Evolutionary conservation across 2,329 filamentous ascomycete species (phyloP).

Genomic region (Blastomyces parvus): DNA sequence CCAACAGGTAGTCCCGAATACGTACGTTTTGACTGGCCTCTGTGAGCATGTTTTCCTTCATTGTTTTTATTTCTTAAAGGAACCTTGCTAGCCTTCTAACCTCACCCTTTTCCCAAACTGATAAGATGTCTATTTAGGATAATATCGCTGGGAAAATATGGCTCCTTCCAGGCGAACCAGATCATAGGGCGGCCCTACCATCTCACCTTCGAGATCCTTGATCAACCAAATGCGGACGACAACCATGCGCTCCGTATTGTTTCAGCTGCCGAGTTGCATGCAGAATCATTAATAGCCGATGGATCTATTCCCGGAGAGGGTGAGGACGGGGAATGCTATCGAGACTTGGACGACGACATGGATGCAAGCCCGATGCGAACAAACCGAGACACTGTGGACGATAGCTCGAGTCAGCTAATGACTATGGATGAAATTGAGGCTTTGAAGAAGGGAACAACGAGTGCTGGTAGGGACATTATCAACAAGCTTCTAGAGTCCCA

Average conservation of each 20-base stretch:
- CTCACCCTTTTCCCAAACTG: conserved; percentile 19
- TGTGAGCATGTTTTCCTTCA: conserved; percentile 16
- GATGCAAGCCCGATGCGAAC: conserved; percentile 47
- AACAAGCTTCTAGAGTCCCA: conserved; percentile 88
- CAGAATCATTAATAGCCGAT: conserved; percentile 55
- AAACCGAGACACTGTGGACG: conserved; percentile 55
- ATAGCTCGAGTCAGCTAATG: conserved; percentile 62
- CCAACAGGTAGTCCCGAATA: conserved; percentile 52
- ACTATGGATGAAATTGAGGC: conserved; percentile 62
- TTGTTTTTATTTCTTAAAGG: conserved; percentile 12
- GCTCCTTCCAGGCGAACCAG: conserved; percentile 78
- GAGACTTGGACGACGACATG: conserved; percentile 30
- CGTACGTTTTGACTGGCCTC: conserved; percentile 43
- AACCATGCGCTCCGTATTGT: conserved; percentile 65
- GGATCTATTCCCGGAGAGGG: conserved; percentile 24
- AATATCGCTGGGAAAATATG: conserved; percentile 86
- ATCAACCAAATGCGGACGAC: conserved; percentile 54
- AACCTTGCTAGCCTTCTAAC: conserved; percentile 12
- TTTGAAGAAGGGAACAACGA: conserved; percentile 61
- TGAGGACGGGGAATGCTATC: conserved; percentile 25
- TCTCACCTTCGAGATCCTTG: conserved; percentile 80
- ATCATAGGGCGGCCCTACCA: conserved; percentile 86
- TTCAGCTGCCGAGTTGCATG: conserved; percentile 70
- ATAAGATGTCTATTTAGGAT: conserved; percentile 52
- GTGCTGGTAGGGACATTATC: conserved; percentile 79